Conservation (phyloP, 805 yeast genomes). For the Pichia gijzeniarum region DNA sequence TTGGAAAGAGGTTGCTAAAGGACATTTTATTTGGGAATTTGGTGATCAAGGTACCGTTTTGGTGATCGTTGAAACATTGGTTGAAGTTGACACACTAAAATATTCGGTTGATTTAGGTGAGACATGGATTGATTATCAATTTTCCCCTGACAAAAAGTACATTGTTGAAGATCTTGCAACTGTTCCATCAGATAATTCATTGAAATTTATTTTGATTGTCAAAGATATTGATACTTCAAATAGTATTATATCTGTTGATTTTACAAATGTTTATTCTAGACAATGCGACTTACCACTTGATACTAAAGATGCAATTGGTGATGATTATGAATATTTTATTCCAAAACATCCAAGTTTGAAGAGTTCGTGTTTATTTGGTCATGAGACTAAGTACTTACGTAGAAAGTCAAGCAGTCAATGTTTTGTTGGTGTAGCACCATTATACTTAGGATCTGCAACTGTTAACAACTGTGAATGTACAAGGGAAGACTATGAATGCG, state of each 20-base stretch:
- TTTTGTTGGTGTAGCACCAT: constrained; percentile 61
- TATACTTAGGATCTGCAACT: constrained; percentile 49
- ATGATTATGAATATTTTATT: constrained; percentile 60
- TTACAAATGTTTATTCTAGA: constrained; percentile 42
- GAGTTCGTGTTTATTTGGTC: constrained; percentile 64
- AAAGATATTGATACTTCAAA: constrained; percentile 31
- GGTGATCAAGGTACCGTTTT: constrained; percentile 92
- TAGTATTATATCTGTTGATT: constrained; percentile 49
- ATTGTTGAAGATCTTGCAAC: constrained; percentile 70
- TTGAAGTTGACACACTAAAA: constrained; percentile 48
- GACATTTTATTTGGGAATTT: constrained; percentile 85
- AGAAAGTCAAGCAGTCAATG: constrained; percentile 56
- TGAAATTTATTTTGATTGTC: constrained; percentile 65
- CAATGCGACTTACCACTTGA: constrained; percentile 49
- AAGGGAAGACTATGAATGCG: constrained; percentile 89
- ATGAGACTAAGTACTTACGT: constrained; percentile 52
- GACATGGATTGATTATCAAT: constrained; percentile 63
- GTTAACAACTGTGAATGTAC: constrained; percentile 75
- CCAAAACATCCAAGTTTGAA: constrained; percentile 50
- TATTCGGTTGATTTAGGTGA: constrained; percentile 79
- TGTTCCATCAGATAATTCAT: constrained; percentile 85
- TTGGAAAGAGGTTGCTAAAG: constrained; percentile 75
- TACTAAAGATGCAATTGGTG: constrained; percentile 12
- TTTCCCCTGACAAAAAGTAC: constrained; percentile 45
- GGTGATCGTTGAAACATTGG: constrained; percentile 57